phyloP scores from a whole-genome alignment of 2,329 filamentous ascomycete genomes.

The Cadophora gregata region DNA sequence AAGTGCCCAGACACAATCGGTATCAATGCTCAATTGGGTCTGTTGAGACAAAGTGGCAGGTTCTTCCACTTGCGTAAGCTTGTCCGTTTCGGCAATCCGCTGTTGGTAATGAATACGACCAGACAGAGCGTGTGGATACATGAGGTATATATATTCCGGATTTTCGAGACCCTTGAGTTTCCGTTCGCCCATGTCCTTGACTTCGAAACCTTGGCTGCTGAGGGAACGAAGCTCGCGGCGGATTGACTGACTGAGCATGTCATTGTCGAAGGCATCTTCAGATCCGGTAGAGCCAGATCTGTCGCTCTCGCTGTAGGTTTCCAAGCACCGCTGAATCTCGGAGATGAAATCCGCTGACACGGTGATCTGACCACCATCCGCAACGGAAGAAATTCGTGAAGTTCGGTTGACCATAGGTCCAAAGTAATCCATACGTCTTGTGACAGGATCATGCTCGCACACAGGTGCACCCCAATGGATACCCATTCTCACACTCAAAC shows the following conservation, averaged over 20 bases:
- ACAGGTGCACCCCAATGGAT: constrained; percentile 95
- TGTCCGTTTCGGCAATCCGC: constrained; percentile 37
- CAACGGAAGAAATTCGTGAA: constrained; percentile 89
- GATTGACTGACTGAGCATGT: constrained; percentile 76
- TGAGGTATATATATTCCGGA: constrained; percentile 91
- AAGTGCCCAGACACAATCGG: constrained; percentile 78
- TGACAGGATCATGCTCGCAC: constrained; percentile 94
- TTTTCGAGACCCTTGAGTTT: constrained; percentile 98
- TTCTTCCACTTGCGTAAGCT: constrained; percentile 50
- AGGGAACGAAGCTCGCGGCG: constrained; percentile 86
- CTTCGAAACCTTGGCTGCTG: constrained; percentile 91
- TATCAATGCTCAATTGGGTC: constrained; percentile 75
- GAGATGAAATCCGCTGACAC: constrained; percentile 97
- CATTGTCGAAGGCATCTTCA: constrained; percentile 78
- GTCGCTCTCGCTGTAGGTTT: constrained; percentile 87
- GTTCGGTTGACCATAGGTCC: constrained; percentile 99
- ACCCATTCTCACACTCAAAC: constrained; percentile 95
- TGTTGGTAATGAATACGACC: constrained; percentile 76
- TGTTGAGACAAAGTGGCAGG: constrained; percentile 69
- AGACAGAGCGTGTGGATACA: constrained; percentile 88
- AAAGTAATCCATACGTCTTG: constrained; percentile 98
- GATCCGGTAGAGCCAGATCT: constrained; percentile 70
- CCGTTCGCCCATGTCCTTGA: constrained; percentile 93
- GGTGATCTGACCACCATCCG: constrained; percentile 95
- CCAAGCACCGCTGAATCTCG: constrained; percentile 89